Conservation (phyloP, 805 yeast genomes). For the Yamadazyma paraphyllophila region DNA sequence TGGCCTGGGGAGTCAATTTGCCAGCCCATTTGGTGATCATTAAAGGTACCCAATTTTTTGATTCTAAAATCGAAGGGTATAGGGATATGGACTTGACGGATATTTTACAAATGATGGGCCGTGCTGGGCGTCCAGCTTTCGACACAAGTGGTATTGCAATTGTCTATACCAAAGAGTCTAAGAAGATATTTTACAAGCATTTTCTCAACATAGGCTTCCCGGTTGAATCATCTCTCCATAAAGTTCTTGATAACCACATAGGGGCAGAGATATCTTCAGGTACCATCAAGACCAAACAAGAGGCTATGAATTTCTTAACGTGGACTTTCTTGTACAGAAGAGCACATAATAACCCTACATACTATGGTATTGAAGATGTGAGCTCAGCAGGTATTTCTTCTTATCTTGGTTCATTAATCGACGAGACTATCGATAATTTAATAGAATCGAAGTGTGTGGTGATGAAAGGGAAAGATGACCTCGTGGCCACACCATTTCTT, state of each 20-base stretch:
- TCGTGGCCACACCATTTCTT: slow-evolving; percentile 75
- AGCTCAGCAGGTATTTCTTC: slow-evolving; percentile 54
- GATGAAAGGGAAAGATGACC: slow-evolving; percentile 44
- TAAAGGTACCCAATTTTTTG: slow-evolving; percentile 71
- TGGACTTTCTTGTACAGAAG: slow-evolving; percentile 77
- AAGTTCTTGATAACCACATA: slow-evolving; percentile 72
- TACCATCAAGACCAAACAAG: slow-evolving; percentile 59
- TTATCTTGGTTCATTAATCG: slow-evolving; percentile 64
- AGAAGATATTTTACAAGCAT: slow-evolving; percentile 74
- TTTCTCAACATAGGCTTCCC: slow-evolving; percentile 79
- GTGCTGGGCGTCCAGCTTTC: slow-evolving; percentile 81
- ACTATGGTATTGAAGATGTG: slow-evolving; percentile 67
- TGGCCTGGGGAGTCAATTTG: slow-evolving; percentile 85
- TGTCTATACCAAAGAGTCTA: slow-evolving; percentile 72
- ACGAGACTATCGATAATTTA: slow-evolving; percentile 63
- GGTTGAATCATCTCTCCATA: slow-evolving; percentile 76
- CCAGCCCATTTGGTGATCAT: slow-evolving; percentile 79
- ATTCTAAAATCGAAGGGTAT: slow-evolving; percentile 63
- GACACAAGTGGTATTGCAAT: slow-evolving; percentile 78
- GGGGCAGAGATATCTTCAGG: slow-evolving; percentile 81
- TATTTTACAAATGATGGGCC: slow-evolving; percentile 80
- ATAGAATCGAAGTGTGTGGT: slow-evolving; percentile 70
- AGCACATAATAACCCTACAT: slow-evolving; percentile 75
- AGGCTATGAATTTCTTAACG: slow-evolving; percentile 70
- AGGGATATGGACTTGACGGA: slow-evolving; percentile 82